Percentiles rank a stretch among this genome's conserved stretches.
These are phyloP conservation scores for Marchantia polymorpha DNA, from an alignment of 225 moss, liverwort and hornwort species.

Conservation along the genomic window DNA sequence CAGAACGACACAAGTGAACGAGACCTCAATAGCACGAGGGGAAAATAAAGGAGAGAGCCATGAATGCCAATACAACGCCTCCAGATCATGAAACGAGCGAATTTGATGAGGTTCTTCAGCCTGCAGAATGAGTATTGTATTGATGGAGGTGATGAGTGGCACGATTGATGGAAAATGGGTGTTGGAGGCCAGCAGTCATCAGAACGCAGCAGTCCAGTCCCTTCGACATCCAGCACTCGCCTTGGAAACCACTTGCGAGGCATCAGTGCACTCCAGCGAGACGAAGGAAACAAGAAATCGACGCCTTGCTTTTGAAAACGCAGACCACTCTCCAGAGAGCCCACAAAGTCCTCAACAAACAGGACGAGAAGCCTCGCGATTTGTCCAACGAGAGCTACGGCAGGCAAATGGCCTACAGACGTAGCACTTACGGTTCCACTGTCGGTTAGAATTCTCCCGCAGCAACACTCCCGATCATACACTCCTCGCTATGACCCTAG, in stretches of 20 bases:
- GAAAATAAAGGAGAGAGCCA: neutral
- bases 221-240: neutral
- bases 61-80: neutral
- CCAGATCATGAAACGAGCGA: neutral
- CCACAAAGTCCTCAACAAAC: neutral
- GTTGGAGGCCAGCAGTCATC: slow-evolving; percentile 7
- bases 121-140: slow-evolving; percentile 1
- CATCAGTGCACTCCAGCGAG: neutral
- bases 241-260: slow-evolving; percentile 13
- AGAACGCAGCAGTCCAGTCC: neutral
- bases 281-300: slow-evolving; percentile 11
- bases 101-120: neutral
- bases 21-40: neutral
- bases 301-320: slow-evolving; percentile 2
- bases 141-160: slow-evolving; percentile 1
- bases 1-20: neutral
- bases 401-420: slow-evolving; percentile 12
- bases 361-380: slow-evolving; percentile 1
- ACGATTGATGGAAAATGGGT: slow-evolving; percentile 19
- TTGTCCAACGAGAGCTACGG: slow-evolving; percentile 19
- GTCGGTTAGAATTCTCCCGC: slow-evolving; percentile 9
- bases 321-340: slow-evolving; percentile 9
- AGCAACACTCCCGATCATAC: neutral
- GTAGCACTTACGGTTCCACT: slow-evolving; percentile 23
- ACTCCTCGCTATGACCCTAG: neutral